These are phyloP conservation scores for Venturia carpophila DNA, from an alignment of 2,329 filamentous ascomycete species.

Conservation along the genomic window DNA sequence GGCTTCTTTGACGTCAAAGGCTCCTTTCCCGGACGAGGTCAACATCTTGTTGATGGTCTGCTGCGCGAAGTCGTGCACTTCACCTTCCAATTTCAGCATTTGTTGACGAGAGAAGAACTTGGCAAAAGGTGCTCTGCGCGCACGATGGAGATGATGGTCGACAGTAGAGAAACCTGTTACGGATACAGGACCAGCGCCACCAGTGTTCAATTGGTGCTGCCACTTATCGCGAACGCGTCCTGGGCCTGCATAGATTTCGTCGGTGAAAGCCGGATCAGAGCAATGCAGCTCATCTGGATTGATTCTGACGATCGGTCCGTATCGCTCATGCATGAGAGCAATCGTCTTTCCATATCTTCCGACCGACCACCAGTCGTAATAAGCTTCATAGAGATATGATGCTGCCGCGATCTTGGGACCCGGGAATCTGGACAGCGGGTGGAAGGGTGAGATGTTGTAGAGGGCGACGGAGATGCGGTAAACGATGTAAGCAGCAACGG, in stretches of 20 bases:
- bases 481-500: not conserved
- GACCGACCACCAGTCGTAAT: conserved; percentile 15
- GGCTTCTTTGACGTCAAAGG: conserved; percentile 19
- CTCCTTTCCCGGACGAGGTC: not conserved
- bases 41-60: conserved; percentile 12
- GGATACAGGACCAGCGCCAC: conserved; percentile 9
- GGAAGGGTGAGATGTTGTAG: conserved; percentile 7
- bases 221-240: conserved; percentile 17
- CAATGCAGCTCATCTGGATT: conserved; percentile 24
- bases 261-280: conserved; percentile 24
- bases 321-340: conserved; percentile 17
- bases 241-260: conserved; percentile 16
- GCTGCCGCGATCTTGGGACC: conserved; percentile 18
- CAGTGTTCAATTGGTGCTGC: conserved; percentile 17
- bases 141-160: conserved; percentile 16
- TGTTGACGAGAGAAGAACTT: conserved; percentile 22
- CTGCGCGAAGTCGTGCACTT: conserved; percentile 20
- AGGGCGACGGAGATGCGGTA: not conserved
- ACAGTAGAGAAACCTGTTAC: conserved; percentile 16
- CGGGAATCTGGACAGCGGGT: conserved; percentile 18
- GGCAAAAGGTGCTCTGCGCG: conserved; percentile 19
- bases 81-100: conserved; percentile 19
- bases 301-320: conserved; percentile 23
- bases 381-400: conserved; percentile 18
- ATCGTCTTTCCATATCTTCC: conserved; percentile 14